A percentile compares a stretch with the other conserved stretches of the same genome.
Evolutionary conservation across 1,139 yeast genomes (phyloP).

Genomic region (Hemisphaericaspora xylanilytica): DNA sequence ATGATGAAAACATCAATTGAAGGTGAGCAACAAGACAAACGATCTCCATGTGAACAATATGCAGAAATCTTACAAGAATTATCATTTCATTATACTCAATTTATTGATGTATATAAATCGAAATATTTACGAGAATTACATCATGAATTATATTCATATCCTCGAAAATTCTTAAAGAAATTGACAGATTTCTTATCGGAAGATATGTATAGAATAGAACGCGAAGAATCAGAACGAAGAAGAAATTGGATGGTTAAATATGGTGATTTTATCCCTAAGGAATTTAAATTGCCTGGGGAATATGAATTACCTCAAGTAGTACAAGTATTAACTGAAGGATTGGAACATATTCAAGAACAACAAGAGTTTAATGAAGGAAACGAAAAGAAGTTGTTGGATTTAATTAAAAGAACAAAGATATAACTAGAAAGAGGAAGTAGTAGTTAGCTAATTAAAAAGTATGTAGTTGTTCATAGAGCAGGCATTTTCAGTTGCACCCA

Average conservation of each 20-base stretch:
- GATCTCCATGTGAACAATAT: slow-evolving; percentile 23
- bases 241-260: slow-evolving; percentile 37
- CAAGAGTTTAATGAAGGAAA: slow-evolving; percentile 16
- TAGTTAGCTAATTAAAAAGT: too few species aligned
- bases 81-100: slow-evolving; percentile 37
- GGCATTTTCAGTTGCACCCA: too few species aligned
- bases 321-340: slow-evolving; percentile 45
- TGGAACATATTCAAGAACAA: slow-evolving; percentile 30
- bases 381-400: slow-evolving; percentile 25
- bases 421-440: too few species aligned
- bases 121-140: slow-evolving; percentile 40
- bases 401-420: slow-evolving; percentile 15
- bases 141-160: slow-evolving; percentile 41
- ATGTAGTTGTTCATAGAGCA: not conserved
- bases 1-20: slow-evolving; percentile 17
- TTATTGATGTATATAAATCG: slow-evolving; percentile 32
- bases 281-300: slow-evolving; percentile 42
- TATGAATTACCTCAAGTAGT: slow-evolving; percentile 36
- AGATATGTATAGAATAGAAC: slow-evolving; percentile 33
- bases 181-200: slow-evolving; percentile 35
- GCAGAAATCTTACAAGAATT: slow-evolving; percentile 30
- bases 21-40: slow-evolving; percentile 2
- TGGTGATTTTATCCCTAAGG: slow-evolving; percentile 45
- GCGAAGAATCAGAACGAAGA: slow-evolving; percentile 36
- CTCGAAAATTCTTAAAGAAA: slow-evolving; percentile 32